Base-by-base conservation (phyloP, 805 yeast genomes). In the Candida anglica region DNA sequence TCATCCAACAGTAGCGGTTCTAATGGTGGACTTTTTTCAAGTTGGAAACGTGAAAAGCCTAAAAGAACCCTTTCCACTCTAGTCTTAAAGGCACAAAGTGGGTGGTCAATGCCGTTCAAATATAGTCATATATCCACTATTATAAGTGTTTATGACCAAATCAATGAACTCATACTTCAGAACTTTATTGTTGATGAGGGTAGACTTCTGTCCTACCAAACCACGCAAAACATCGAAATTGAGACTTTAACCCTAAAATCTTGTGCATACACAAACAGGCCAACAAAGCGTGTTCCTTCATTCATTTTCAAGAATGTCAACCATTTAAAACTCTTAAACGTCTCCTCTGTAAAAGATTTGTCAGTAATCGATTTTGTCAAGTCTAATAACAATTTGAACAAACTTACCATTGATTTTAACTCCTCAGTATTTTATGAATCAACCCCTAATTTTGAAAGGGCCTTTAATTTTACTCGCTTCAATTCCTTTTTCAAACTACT, bases 91-190 rank as follows among this genome's bases (percentile, higher is more conserved):
- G 63, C 75, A 0, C 73, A 72, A 39, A 37, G 63, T 0, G 77
- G 76, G 2, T 71, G 77, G 77, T 67, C 69, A 21, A 69, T 77
- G 11, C 76, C 80, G 3, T 52, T 77, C 41, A 61, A 72, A 37
- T 31, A 44, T 13, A 56, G 67, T 9, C 74, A 71, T 39, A 43
- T 77, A 6, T 49, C 75, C 2, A 56, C 73, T 42, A 56, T 78
- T 14, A 59, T 72, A 37, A 70, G 71, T 11, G 44, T 63, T 6
- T 65, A 48, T 36, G 58, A 51, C 30, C 28, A 34, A 8, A 63
- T 77, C 5, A 57, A 66, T 20, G 68, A 67, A 32, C 48, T 78
- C 16, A 51, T 52, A 3, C 52, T 78, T 19, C 57, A 60, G 30
- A 70, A 74, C 40, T 63, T 78, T 44, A 63, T 73, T 15, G 60